phyloP scores from a whole-genome alignment of 352 stramenopile genomes.

The Bremia lactucae region DNA sequence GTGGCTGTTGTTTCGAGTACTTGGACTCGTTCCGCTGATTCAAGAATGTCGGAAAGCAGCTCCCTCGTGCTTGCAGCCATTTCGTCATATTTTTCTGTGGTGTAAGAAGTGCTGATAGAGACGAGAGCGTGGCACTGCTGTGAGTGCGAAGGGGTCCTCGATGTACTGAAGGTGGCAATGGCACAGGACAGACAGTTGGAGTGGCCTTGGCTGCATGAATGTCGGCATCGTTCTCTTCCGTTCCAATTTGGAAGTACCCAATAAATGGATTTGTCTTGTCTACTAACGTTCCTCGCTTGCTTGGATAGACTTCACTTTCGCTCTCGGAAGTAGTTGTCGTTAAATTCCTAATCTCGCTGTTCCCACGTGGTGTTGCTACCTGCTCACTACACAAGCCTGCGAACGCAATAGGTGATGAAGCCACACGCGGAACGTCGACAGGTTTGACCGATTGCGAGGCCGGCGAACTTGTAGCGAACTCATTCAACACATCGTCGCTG shows the following conservation, averaged over 20 bases:
- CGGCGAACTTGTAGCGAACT: constrained; percentile 1
- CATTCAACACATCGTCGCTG: constrained; percentile 8
- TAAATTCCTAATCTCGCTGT: constrained; percentile 8
- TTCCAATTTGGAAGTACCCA: constrained; percentile 68
- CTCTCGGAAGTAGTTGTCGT: not conserved
- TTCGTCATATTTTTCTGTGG: constrained; percentile 37
- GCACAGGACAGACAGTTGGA: constrained; percentile 3
- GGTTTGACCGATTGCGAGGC: not conserved
- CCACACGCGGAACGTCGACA: constrained; percentile 12
- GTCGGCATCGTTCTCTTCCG: constrained; percentile 13
- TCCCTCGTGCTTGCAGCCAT: constrained; percentile 34
- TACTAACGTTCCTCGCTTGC: constrained; percentile 39
- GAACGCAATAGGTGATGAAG: constrained; percentile 22
- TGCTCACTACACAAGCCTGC: constrained; percentile 7
- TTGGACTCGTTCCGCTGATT: constrained; percentile 16
- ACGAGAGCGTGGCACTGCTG: constrained; percentile 25
- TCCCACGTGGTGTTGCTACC: constrained; percentile 1
- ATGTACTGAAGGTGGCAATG: constrained; percentile 10
- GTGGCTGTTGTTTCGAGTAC: constrained; percentile 12
- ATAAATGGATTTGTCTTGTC: constrained; percentile 85
- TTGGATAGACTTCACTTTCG: constrained; percentile 20
- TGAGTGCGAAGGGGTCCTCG: constrained; percentile 23
- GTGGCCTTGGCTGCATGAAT: not conserved
- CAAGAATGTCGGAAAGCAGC: constrained; percentile 29
- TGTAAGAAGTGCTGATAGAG: constrained; percentile 23